A percentile compares a stretch with the other conserved stretches of the same genome.
Conservation (phyloP, 441 rosid species). For the Erodium texanum region DNA sequence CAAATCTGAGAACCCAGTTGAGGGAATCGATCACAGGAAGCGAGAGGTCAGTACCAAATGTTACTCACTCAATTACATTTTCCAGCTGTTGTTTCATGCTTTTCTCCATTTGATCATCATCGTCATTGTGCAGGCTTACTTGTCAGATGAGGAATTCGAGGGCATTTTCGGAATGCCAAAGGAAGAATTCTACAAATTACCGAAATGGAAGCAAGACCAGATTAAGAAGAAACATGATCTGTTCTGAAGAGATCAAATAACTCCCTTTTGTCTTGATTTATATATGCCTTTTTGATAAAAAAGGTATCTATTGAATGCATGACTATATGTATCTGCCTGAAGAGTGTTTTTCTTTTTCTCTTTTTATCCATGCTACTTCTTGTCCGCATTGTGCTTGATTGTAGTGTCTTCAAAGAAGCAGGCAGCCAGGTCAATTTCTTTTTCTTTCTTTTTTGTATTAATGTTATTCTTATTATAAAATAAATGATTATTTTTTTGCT, state of each 20-base stretch:
- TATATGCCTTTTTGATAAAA: no score
- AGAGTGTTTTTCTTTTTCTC: no score
- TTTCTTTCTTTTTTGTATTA: no score
- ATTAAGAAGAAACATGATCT: constrained; percentile 80
- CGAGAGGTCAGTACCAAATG: constrained; percentile 59
- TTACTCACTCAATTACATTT: neutral
- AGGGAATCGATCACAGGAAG: constrained; percentile 50
- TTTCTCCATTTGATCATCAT: neutral
- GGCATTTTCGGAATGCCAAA: constrained; percentile 54
- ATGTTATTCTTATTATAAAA: no score
- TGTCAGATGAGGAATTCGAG: constrained; percentile 77
- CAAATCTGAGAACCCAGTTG: constrained; percentile 68
- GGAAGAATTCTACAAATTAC: constrained; percentile 56
- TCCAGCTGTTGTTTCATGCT: neutral
- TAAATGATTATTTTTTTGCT: no score
- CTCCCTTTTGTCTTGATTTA: no score
- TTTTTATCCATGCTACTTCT: no score
- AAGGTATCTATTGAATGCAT: no score
- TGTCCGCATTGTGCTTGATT: no score
- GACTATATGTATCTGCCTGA: no score
- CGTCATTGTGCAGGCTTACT: constrained; percentile 56
- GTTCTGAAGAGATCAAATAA: constrained; percentile 37
- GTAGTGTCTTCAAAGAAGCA: no score
- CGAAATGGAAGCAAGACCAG: constrained; percentile 96
- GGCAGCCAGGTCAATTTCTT: no score